Conservation (phyloP, 768 basidiomycete species). For the Collybiopsis luxurians region DNA sequence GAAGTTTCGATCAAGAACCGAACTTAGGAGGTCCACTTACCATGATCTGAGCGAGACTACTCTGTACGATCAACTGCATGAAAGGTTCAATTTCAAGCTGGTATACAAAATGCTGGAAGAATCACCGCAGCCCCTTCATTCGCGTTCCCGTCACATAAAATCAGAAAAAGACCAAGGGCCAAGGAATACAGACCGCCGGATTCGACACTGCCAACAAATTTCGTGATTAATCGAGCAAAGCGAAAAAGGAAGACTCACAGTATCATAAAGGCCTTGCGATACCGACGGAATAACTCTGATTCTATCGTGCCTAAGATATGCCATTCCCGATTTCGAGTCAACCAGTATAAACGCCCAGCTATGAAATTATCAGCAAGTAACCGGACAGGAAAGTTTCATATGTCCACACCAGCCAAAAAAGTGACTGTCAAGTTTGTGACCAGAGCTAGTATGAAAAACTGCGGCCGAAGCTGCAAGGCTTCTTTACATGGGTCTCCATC, state of each 20-base stretch:
- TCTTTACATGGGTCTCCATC: neutral
- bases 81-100: neutral
- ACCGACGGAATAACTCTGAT: neutral
- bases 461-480: neutral
- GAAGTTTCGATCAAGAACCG: neutral
- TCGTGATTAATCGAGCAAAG: neutral
- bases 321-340: neutral
- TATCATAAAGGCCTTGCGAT: neutral
- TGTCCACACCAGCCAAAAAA: neutral
- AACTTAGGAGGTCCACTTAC: neutral
- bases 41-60: neutral
- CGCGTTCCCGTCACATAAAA: neutral
- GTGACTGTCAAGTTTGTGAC: neutral
- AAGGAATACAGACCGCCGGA: neutral
- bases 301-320: neutral
- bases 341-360: conserved; percentile 1
- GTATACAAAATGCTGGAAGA: neutral
- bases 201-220: neutral
- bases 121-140: neutral
- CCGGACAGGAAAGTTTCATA: neutral
- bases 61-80: neutral
- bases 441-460: neutral
- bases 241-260: neutral
- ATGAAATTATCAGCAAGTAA: neutral
- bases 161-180: neutral